Base-by-base conservation (phyloP, 2,329 filamentous ascomycete species). In the Penicillium vulpinum region DNA sequence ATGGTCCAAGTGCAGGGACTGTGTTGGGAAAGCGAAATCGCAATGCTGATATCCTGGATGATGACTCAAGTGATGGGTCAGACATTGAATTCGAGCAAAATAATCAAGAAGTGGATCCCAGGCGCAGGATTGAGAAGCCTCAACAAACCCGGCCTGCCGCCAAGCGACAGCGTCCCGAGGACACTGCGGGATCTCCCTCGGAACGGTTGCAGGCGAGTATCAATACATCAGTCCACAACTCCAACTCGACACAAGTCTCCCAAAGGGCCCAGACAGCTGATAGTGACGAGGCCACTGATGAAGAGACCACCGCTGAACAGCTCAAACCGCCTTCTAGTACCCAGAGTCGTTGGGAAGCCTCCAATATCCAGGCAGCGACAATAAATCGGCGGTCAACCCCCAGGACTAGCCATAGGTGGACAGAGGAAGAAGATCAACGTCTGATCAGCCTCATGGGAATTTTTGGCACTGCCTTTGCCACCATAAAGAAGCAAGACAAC, bases 401-500 rank as follows among this genome's bases (percentile, higher is more conserved):
- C 5, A 58, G 46, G 18, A 6, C 48, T 26, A 48, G 38, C 18
- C 24, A 47, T 1, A 56, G 66, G 43, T 82, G 77, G 76, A 73
- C 73, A 1, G 58, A 64, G 1, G 66, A 63, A 10, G 80, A 82
- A 63, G 66, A 76, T 16, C 56, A 70, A 2, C 73, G 75, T 5
- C 71, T 89, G 1, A 71, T 83, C 4, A 62, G 78, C 0, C 73
- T 82, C 26, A 81, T 88, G 58, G 75, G 62, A 2, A 61, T 74
- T 10, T 67, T 75, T 44, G 81, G 81, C 1, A 72, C 70, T 5
- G 68, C 67, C 10, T 88, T 82, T 75, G 60, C 81, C 2, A 26
- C 51, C 0, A 83, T 88, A 44, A 64, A 70, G 22, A 65, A 70
- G 13, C 63, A 66, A 29, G 75, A 75, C 29, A 58, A 62, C 3